Percentiles rank a stretch among this genome's conserved stretches.
These are phyloP conservation scores for Zasmidium cellare DNA, from an alignment of 2,329 filamentous ascomycete genomes.

Conservation along the genomic window DNA sequence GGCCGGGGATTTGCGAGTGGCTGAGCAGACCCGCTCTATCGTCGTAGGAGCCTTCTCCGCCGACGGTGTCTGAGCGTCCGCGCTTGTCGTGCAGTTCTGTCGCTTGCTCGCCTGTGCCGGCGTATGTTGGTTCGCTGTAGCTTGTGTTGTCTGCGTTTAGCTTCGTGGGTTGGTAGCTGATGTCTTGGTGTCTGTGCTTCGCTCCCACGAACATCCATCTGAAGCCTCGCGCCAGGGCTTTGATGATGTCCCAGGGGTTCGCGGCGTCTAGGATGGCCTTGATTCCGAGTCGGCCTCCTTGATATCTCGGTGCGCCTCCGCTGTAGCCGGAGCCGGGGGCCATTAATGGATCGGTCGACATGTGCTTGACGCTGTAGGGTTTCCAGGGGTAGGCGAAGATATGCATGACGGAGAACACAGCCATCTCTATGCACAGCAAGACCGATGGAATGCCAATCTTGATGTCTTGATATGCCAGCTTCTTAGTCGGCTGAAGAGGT, in stretches of 20 bases:
- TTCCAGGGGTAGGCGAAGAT: constrained; percentile 79
- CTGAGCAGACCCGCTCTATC: constrained; percentile 29
- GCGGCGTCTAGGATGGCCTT: constrained; percentile 69
- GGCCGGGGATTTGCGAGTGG: constrained; percentile 20
- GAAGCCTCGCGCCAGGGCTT: constrained; percentile 73
- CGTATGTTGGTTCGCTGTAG: constrained; percentile 23
- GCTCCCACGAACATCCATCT: constrained; percentile 79
- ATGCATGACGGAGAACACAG: constrained; percentile 74
- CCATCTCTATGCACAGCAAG: constrained; percentile 82
- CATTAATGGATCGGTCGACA: constrained; percentile 28
- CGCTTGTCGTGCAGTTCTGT: constrained; percentile 24
- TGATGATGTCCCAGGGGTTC: constrained; percentile 81
- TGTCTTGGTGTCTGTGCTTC: constrained; percentile 54
- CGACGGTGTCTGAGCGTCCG: constrained; percentile 9
- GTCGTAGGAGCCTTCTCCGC: constrained; percentile 23
- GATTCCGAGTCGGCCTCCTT: constrained; percentile 65
- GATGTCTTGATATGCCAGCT: constrained; percentile 71
- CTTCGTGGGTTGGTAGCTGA: constrained; percentile 38
- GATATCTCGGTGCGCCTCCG: constrained; percentile 44
- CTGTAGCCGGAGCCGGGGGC: constrained; percentile 25
- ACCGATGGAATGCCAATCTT: constrained; percentile 78
- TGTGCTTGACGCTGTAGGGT: constrained; percentile 58
- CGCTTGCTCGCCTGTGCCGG: constrained; percentile 21
- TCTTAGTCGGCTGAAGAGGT: constrained; percentile 61
- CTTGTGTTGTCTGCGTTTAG: constrained; percentile 14